These are phyloP conservation scores for Myotisia sp. DNA, from an alignment of 2,329 filamentous ascomycete species.

Conservation along the genomic window DNA sequence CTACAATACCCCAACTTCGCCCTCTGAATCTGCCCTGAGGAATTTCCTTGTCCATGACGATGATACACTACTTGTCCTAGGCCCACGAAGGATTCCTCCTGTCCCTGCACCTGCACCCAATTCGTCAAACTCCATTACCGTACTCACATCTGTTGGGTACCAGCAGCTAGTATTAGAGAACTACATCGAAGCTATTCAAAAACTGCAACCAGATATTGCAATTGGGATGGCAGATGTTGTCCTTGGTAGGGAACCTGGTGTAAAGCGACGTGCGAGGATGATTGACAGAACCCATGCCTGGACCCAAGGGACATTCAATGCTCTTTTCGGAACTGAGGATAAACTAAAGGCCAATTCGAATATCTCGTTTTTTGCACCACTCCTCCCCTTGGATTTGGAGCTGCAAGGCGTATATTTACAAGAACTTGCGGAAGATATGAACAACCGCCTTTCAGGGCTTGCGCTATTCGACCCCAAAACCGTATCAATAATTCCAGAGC, in stretches of 20 bases:
- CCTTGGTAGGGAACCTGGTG: conserved; percentile 43
- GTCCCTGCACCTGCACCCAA: conserved; percentile 56
- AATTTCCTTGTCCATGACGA: conserved; percentile 60
- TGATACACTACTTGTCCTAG: conserved; percentile 55
- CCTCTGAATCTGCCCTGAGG: conserved; percentile 48
- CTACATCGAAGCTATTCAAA: conserved; percentile 51
- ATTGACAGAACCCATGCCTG: conserved; percentile 72
- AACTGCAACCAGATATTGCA: conserved; percentile 65
- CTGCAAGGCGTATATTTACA: conserved; percentile 70
- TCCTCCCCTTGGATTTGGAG: conserved; percentile 60
- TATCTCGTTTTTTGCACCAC: conserved; percentile 49
- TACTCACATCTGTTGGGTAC: conserved; percentile 82
- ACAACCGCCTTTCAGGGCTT: conserved; percentile 48
- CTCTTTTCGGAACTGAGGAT: conserved; percentile 24
- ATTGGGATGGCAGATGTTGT: conserved; percentile 64
- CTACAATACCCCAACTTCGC: conserved; percentile 34
- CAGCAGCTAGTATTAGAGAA: conserved; percentile 52
- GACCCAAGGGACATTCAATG: conserved; percentile 38
- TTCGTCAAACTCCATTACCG: conserved; percentile 53
- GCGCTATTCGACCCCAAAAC: conserved; percentile 65
- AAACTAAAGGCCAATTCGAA: conserved; percentile 32
- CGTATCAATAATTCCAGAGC: conserved; percentile 49
- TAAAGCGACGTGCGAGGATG: conserved; percentile 69
- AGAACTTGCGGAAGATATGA: conserved; percentile 51
- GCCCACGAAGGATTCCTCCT: conserved; percentile 61